A percentile compares a stretch with the other conserved stretches of the same genome.
phyloP scores from a whole-genome alignment of 2,329 filamentous ascomycete genomes.

The Geosmithia putterillii region DNA sequence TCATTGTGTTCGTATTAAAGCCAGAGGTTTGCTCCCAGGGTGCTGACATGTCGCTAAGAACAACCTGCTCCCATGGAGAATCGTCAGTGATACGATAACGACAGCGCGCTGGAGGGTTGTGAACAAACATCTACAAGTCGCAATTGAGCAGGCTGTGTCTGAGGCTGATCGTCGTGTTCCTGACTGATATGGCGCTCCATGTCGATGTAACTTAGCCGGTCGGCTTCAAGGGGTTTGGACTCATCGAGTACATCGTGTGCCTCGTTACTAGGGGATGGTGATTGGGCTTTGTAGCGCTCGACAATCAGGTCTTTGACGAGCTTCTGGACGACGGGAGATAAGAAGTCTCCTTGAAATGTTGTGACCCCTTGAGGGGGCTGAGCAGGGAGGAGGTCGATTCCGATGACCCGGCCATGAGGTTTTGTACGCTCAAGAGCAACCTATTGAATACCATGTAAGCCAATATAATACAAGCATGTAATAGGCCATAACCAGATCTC shows the following conservation, averaged over 20 bases:
- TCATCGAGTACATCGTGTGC: not conserved
- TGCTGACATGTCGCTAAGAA: constrained; percentile 98
- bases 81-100: constrained; percentile 5
- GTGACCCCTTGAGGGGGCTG: constrained; percentile 86
- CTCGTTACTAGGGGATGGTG: not conserved
- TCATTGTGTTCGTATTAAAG: constrained; percentile 79
- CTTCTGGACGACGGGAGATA: constrained; percentile 60
- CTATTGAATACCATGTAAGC: constrained; percentile 23
- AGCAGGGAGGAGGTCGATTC: constrained; percentile 88
- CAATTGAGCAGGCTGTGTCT: constrained; percentile 13
- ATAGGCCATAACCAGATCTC: not conserved
- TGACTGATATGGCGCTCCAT: constrained; percentile 35
- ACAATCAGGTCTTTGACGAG: constrained; percentile 67
- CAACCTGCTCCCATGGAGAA: constrained; percentile 38
- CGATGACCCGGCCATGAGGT: constrained; percentile 69
- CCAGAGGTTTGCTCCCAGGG: constrained; percentile 77
- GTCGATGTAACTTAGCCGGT: constrained; percentile 52
- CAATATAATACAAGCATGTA: too few relatives aligned
- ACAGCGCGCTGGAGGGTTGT: not conserved
- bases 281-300: constrained; percentile 17
- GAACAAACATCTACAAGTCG: constrained; percentile 56
- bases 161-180: constrained; percentile 4
- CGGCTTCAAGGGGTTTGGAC: constrained; percentile 13
- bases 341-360: constrained; percentile 88
- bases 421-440: constrained; percentile 70